A percentile compares a stretch with the other conserved stretches of the same genome.
These are phyloP conservation scores for Drosera spatulata DNA, from an alignment of 179 eudicot genomes.

Conservation along the genomic window DNA sequence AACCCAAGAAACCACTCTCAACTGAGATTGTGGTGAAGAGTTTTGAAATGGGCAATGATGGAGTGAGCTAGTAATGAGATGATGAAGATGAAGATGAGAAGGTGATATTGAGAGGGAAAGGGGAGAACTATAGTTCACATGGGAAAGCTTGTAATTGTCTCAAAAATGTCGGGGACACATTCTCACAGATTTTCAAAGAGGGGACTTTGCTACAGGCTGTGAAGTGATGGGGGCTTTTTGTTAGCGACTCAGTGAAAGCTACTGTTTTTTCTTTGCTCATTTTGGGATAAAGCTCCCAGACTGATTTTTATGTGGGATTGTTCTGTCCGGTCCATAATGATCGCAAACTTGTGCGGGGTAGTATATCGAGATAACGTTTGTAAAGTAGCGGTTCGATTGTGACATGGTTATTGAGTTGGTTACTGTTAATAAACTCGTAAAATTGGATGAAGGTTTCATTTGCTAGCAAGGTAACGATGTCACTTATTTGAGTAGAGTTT, in stretches of 20 bases:
- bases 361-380: too few relatives aligned
- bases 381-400: too few relatives aligned
- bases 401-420: too few relatives aligned
- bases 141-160: conserved; percentile 42
- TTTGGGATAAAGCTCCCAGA: too few relatives aligned
- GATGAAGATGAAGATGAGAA: background rate
- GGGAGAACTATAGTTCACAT: conserved; percentile 24
- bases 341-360: too few relatives aligned
- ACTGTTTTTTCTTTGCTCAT: background rate
- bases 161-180: conserved; percentile 19
- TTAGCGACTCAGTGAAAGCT: background rate
- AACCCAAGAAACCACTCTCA: background rate
- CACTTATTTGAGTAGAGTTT: too few relatives aligned
- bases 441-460: too few relatives aligned
- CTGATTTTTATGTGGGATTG: too few relatives aligned
- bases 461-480: too few relatives aligned
- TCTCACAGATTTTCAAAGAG: conserved; percentile 14
- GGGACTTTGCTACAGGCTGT: conserved; percentile 38
- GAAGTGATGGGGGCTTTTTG: conserved; percentile 34
- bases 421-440: too few relatives aligned
- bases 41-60: background rate
- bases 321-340: too few relatives aligned
- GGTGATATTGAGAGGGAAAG: background rate
- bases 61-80: conserved; percentile 7
- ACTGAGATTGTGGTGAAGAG: background rate